These are phyloP conservation scores for Pyricularia grisea DNA, from an alignment of 2,329 filamentous ascomycete species.

Conservation along the genomic window DNA sequence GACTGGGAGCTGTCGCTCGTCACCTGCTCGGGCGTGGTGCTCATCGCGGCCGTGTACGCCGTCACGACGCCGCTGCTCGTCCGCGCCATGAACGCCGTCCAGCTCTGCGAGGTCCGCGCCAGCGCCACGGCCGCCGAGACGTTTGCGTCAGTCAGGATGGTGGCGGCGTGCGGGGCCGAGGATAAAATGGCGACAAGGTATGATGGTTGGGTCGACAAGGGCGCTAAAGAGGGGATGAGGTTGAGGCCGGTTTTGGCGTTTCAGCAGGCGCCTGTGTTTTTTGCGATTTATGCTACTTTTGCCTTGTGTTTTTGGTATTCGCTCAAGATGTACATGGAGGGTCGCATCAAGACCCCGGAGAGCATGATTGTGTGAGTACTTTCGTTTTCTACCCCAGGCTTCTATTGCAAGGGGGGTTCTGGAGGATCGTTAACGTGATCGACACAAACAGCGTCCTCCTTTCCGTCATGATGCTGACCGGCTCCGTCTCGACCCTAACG, in stretches of 20 bases:
- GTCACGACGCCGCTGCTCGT: conserved; percentile 45
- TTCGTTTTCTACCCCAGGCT: no score
- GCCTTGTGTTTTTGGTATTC: conserved; percentile 55
- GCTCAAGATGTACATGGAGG: conserved; percentile 37
- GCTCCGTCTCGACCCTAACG: conserved; percentile 45
- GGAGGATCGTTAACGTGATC: not conserved
- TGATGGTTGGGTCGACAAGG: conserved; percentile 41
- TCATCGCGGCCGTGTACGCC: conserved; percentile 39
- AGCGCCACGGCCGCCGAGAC: conserved; percentile 51
- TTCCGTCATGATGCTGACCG: conserved; percentile 48
- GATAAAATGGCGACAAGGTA: conserved; percentile 43
- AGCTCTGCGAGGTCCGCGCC: conserved; percentile 43
- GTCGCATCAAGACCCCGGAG: conserved; percentile 36
- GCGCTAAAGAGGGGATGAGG: conserved; percentile 22
- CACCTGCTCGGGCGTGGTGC: conserved; percentile 44
- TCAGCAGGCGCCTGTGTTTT: conserved; percentile 21
- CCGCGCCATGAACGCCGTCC: conserved; percentile 33
- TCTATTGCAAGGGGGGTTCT: not conserved
- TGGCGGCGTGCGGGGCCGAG: conserved; percentile 53
- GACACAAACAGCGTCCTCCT: conserved; percentile 31
- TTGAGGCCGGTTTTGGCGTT: conserved; percentile 18
- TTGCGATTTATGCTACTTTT: conserved; percentile 28
- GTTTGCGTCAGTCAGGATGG: conserved; percentile 48
- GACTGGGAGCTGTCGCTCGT: conserved; percentile 52
- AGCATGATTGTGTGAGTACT: conserved; percentile 42